A percentile compares a stretch with the other conserved stretches of the same genome.
phyloP scores from a whole-genome alignment of 1,284 basidiomycete genomes.

The Ganoderma resinaceum region DNA sequence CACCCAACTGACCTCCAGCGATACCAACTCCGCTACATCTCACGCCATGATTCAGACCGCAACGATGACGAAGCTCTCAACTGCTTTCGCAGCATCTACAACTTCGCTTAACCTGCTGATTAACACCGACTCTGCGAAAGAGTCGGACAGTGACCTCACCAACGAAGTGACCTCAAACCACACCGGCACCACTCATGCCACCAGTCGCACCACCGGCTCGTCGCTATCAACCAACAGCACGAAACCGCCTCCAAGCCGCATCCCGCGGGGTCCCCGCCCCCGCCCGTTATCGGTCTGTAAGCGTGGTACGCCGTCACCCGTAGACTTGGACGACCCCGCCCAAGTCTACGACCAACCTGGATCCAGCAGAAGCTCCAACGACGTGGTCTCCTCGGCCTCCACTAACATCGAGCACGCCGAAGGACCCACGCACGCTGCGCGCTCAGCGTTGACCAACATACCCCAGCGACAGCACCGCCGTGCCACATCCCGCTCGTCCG shows the following conservation, averaged over 20 bases:
- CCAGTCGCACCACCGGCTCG: constrained; percentile 23
- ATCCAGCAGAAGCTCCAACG: background rate
- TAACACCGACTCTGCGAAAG: constrained; percentile 1
- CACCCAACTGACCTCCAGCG: constrained; percentile 32
- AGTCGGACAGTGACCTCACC: constrained; percentile 1
- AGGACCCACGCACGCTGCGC: constrained; percentile 11
- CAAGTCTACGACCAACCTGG: background rate
- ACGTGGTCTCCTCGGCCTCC: background rate
- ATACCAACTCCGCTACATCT: constrained; percentile 31
- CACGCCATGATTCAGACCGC: constrained; percentile 37
- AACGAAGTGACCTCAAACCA: background rate
- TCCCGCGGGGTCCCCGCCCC: constrained; percentile 38
- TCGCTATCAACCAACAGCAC: constrained; percentile 20
- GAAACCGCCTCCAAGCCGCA: constrained; percentile 23
- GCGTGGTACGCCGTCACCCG: constrained; percentile 11
- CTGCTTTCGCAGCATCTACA: constrained; percentile 33
- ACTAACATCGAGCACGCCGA: constrained; percentile 1
- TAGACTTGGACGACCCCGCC: background rate
- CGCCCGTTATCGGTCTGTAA: constrained; percentile 21
- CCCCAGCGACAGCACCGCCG: constrained; percentile 27
- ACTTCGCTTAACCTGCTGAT: constrained; percentile 32
- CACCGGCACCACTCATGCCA: constrained; percentile 13
- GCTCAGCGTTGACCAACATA: constrained; percentile 24
- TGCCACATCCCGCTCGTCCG: constrained; percentile 20
- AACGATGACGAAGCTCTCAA: constrained; percentile 34